Percentiles rank a stretch among this genome's conserved stretches.
Evolutionary conservation across 768 basidiomycete genomes (phyloP).

Genomic region (Strobilomyces echinocephalus): DNA sequence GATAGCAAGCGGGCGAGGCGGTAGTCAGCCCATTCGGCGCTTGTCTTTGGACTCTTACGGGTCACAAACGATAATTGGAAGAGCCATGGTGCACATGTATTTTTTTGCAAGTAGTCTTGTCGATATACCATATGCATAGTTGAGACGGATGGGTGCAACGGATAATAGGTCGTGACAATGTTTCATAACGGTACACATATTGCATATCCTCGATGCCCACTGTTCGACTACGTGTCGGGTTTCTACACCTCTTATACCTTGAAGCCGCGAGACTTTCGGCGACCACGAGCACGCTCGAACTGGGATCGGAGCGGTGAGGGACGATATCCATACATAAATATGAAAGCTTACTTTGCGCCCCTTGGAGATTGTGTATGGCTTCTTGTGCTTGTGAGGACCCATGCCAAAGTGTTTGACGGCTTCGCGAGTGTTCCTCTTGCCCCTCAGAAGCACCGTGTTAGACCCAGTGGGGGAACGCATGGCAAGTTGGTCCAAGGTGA

Average conservation of each 20-base stretch:
- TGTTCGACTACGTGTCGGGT: slow-evolving; percentile 31
- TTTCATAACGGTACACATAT: slow-evolving; percentile 29
- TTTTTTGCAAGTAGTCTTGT: neutral
- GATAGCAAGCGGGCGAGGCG: slow-evolving; percentile 19
- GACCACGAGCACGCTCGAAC: slow-evolving; percentile 98
- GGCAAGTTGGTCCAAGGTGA: slow-evolving; percentile 97
- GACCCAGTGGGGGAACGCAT: slow-evolving; percentile 89
- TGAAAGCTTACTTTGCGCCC: slow-evolving; percentile 74
- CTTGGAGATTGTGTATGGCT: slow-evolving; percentile 92
- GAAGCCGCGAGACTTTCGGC: slow-evolving; percentile 97
- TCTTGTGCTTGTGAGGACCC: slow-evolving; percentile 98
- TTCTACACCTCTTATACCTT: slow-evolving; percentile 65
- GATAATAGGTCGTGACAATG: slow-evolving; percentile 16
- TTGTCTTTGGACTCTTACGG: neutral
- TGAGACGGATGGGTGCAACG: slow-evolving; percentile 19
- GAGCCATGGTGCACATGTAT: neutral
- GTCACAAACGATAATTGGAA: neutral
- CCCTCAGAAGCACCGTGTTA: slow-evolving; percentile 91
- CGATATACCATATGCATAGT: slow-evolving; percentile 24
- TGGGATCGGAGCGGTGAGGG: slow-evolving; percentile 23
- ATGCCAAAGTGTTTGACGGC: slow-evolving; percentile 98
- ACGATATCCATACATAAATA: no score
- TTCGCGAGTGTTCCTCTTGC: slow-evolving; percentile 90
- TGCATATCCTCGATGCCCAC: slow-evolving; percentile 29
- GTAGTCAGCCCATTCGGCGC: neutral